phyloP scores from a whole-genome alignment of 2,329 filamentous ascomycete genomes.

The Alternaria sp. region DNA sequence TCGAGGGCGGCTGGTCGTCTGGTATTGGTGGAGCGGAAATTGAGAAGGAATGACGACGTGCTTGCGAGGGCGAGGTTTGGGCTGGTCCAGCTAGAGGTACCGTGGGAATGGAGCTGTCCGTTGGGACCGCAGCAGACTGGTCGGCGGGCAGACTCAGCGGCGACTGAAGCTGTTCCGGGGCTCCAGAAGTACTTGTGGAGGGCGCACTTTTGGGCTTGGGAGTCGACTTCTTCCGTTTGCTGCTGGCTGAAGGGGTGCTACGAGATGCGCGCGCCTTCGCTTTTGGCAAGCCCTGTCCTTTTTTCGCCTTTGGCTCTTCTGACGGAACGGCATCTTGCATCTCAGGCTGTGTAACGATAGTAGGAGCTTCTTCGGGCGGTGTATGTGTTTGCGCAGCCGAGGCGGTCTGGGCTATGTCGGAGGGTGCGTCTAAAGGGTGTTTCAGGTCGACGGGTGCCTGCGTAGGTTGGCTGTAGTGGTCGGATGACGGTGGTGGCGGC shows the following conservation, averaged over 20 bases:
- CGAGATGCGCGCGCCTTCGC: slow-evolving; percentile 53
- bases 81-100: slow-evolving; percentile 12
- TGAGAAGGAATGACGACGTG: slow-evolving; percentile 43
- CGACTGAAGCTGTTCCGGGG: slow-evolving; percentile 41
- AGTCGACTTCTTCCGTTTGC: slow-evolving; percentile 50
- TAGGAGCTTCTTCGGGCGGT: slow-evolving; percentile 45
- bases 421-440: slow-evolving; percentile 15
- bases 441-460: slow-evolving; percentile 23
- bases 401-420: slow-evolving; percentile 9
- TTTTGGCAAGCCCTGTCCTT: slow-evolving; percentile 53
- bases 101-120: slow-evolving; percentile 5
- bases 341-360: slow-evolving; percentile 14
- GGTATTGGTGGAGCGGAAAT: slow-evolving; percentile 11
- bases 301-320: slow-evolving; percentile 44
- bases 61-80: slow-evolving; percentile 10
- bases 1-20: slow-evolving; percentile 3
- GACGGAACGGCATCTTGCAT: slow-evolving; percentile 14
- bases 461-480: slow-evolving; percentile 13
- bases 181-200: slow-evolving; percentile 18
- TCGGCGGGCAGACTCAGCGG: slow-evolving; percentile 43
- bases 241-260: slow-evolving; percentile 35
- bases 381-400: slow-evolving; percentile 47
- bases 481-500: slow-evolving; percentile 9
- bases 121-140: slow-evolving; percentile 13
- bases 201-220: slow-evolving; percentile 40